Evolutionary conservation across 768 basidiomycete genomes (phyloP), one percentile per base, ranked within the genome.

Genomic region (Pisolithus marmoratus): DNA sequence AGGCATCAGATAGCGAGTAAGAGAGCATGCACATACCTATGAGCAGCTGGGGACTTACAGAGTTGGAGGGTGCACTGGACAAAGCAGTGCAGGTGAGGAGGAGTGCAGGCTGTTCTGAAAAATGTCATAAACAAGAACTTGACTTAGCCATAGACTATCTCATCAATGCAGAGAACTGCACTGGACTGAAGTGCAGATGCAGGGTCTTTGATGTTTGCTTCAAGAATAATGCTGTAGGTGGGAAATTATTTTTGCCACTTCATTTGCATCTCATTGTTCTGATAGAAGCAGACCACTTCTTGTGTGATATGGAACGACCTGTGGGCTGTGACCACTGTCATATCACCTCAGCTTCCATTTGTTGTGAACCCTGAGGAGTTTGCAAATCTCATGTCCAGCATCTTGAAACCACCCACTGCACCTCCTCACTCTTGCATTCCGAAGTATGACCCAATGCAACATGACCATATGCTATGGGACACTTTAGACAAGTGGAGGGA

Each of bases 361-460:
- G 27, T 8, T 29, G 6, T 8, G 27, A 29, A 17, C 38, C n/a
- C 38, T 9, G n/a, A n/a, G 14, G 38, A 41, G 6, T 41, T 41
- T 8, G 3, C 38, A 8, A 19, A 19, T 19, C 8, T 41, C n/a
- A 19, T 22, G 8, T 17, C 7, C 38, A 19, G 9, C 3, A 20
- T 41, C n/a, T 3, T 22, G 22, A 41, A 20, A 19, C 38, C 12
- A 56, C 29, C 72, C 73, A 74, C 8, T 74, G 56, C 37, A 66
- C 55, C 2, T 66, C 46, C 0, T 68, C 64, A 48, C 66, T 72
- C 4, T 56, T 44, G 1, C 75, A 59, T 49, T 73, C 64, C 1
- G 61, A n/a, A 60, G 45, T 9, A 58, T 57, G 6, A 29, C 27
- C 27, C 27, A 29, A 29, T 8, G 7, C 27, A 34, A 37, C 51